Base-by-base conservation (phyloP, 2,329 filamentous ascomycete species). In the Fusarium neocosmosporiellum region DNA sequence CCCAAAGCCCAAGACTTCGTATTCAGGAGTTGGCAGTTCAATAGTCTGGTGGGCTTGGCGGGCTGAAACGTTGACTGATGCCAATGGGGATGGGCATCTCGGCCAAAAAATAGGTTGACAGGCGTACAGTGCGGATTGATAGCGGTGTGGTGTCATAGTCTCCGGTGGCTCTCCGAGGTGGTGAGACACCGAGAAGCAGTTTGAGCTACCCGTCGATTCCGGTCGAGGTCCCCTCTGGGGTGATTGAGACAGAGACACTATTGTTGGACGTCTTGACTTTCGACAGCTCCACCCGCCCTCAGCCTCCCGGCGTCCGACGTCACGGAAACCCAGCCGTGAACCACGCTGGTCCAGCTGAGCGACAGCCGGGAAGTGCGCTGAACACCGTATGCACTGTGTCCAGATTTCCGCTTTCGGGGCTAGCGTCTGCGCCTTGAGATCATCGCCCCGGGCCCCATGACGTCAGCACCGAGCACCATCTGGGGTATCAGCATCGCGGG, bases 401-500 rank as follows among this genome's bases (percentile, higher is more conserved):
- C 13, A n/a, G 33, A 55, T 24, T 54, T 10, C 50, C 43, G 34
- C 46, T 55, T 63, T 65, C 10, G 57, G 31, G 37, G 16, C 63
- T 75, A 77, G 74, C 61, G 65, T 48, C 61, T 67, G 53, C 59
- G 41, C 43, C 67, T 55, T 73, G 63, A 73, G 74, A 76, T 77
- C 76, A 78, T 78, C 73, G 66, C 60, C 66, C 62, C 62, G 57
- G 63, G 37, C 22, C 13, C 34, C 39, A 70, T 78, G 76, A 78
- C 75, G 76, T 78, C 76, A 78, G 64, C 54, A 69, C 4, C 69
- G 43, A 66, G 33, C 70, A 67, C 66, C 65, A 68, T 75, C 74
- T 74, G 76, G 74, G 74, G 74, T 73, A 75, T 71, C 58, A 50
- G 62, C 61, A 61, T 68, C 61, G 48, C 43, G 59, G 59, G 50